Conservation (phyloP, 2,329 filamentous ascomycete genomes). For the Anisogramma anomala region DNA sequence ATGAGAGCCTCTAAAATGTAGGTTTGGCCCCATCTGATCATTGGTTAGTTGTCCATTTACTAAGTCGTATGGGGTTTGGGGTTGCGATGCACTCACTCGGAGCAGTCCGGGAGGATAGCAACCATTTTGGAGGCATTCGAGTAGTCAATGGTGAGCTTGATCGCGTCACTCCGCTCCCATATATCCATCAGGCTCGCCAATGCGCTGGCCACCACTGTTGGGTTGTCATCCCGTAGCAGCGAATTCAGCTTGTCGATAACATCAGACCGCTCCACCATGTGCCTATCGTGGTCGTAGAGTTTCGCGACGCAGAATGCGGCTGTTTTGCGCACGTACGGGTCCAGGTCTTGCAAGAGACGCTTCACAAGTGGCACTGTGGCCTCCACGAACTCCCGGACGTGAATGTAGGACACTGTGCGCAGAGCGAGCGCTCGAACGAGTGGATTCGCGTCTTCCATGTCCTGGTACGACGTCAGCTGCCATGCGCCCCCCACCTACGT, state of each 20-base stretch:
- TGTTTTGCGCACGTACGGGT: conserved; percentile 96
- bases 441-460: conserved; percentile 88
- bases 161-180: conserved; percentile 94
- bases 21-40: conserved; percentile 82
- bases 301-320: conserved; percentile 95
- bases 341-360: conserved; percentile 67
- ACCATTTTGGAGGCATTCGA: conserved; percentile 96
- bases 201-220: conserved; percentile 91
- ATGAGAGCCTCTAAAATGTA: conserved; percentile 97
- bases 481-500: not conserved
- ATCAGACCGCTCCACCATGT: conserved; percentile 80
- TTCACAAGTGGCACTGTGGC: conserved; percentile 78
- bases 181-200: conserved; percentile 90
- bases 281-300: conserved; percentile 89
- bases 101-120: conserved; percentile 90
- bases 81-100: conserved; percentile 55
- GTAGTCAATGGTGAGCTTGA: conserved; percentile 97
- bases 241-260: conserved; percentile 84
- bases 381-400: conserved; percentile 91
- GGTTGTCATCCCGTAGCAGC: conserved; percentile 89
- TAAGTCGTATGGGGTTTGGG: not conserved
- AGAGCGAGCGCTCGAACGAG: conserved; percentile 84
- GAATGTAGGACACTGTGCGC: conserved; percentile 93
- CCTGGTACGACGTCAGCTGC: conserved; percentile 37
- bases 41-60: not conserved